phyloP scores from a whole-genome alignment of 2,329 filamentous ascomycete species.

The Cordyceps cateniannulata region DNA sequence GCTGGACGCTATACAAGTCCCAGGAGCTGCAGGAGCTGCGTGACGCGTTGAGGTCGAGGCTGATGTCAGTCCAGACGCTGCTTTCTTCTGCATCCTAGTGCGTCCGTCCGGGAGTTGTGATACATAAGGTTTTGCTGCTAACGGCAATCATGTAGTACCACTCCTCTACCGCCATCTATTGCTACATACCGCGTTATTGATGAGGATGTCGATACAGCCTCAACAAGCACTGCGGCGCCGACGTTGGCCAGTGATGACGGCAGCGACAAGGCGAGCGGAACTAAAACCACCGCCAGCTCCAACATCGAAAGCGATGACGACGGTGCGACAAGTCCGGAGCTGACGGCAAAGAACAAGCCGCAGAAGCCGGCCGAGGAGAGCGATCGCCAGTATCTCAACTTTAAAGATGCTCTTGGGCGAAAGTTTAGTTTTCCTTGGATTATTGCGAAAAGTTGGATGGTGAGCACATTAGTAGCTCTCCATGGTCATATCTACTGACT shows the following conservation, averaged over 20 bases:
- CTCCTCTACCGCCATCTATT: not conserved
- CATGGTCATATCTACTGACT: no score
- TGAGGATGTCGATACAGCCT: not conserved
- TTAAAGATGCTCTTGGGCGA: no score
- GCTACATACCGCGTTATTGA: not conserved
- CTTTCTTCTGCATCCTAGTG: not conserved
- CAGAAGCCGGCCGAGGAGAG: no score
- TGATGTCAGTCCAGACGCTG: not conserved
- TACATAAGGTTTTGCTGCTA: not conserved
- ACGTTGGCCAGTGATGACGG: not conserved
- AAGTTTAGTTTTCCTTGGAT: no score
- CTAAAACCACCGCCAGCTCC: not conserved
- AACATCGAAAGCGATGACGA: not conserved
- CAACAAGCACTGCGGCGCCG: not conserved
- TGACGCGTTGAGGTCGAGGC: not conserved
- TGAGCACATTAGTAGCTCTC: no score
- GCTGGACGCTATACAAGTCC: not conserved
- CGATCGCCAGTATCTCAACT: no score
- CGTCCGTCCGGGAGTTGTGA: not conserved
- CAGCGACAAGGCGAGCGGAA: not conserved
- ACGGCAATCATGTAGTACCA: not conserved
- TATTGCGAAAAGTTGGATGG: no score
- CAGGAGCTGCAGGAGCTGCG: not conserved
- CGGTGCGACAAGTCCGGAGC: not conserved
- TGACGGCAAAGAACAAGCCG: no score